Evolutionary conservation across 257 asterid genomes (phyloP), one percentile per base, ranked within the genome.

Genomic region (Solanum clarkiae): DNA sequence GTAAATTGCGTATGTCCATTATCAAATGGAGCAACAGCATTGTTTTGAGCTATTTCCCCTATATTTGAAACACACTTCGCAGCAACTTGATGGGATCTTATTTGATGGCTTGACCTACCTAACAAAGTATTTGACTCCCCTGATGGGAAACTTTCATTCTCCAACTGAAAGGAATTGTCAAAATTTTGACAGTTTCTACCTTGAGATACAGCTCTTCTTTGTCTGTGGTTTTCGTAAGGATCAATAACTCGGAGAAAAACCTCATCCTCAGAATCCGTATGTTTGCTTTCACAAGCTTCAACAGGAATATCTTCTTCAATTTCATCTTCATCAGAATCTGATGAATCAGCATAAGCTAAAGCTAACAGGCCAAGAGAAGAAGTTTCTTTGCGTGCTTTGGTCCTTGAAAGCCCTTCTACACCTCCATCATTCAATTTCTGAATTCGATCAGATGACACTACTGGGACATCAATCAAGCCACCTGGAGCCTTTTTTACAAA

Each of bases 361-460:
- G 99, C 99, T 86, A 97, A 87, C 83, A 97, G 89, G 85, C 97
- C 94, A 59, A 97, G 98, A 56, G 99, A 91, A 10, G 99, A 94
- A 36, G 93, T 90, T 81, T 81, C 97, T 63, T 90, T 91, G 32
- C 53, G 80, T 69, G 86, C 81, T 72, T 88, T 88, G 51, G 69
- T 84, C 87, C 84, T 82, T 49, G 97, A 87, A 86, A 86, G 88
- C 85, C 85, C 59, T 51, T 66, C 92, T 49, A 49, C 82, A 13
- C 82, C 90, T 51, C 86, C 91, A 81, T 85, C 87, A 86, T 86
- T 90, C 63, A 88, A 49, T 49, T 87, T 45, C 70, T n/a, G 90
- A 86, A 86, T 84, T 84, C 83, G 89, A 88, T 84, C 92, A 80
- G 86, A 88, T 42, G 92, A 87, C 86, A 86, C 83, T 81, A 88